Evolutionary conservation across 768 basidiomycete species (phyloP), one percentile per base, ranked within the genome.

Genomic region (Pholiota molesta): DNA sequence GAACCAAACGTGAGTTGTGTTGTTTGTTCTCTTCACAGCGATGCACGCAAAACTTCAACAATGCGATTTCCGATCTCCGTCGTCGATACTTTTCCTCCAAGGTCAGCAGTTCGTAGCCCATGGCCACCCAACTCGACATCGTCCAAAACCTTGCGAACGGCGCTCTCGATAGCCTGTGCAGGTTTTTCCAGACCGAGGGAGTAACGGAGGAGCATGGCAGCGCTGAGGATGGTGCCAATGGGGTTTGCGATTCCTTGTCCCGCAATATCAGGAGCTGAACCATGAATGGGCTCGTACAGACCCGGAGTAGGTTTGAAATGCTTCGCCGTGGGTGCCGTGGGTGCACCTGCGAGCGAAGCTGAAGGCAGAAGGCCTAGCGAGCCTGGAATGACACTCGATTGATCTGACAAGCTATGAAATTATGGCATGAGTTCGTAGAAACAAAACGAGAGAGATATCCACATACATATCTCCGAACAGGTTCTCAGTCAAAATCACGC

Each of bases 281-380:
- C 94, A 71, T 97, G 95, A 66, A 97, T 97, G 54, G 97, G 97
- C 77, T 99, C 97, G 80, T 99, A 99, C 45, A 99, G 79, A 44
- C 97, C 97, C 17, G 85, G 76, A 2, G 91, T 91, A 6, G 91
- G 87, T 72, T 91, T 92, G 74, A 90, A 90, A 63, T 84, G 79
- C 28, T 84, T 77, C 28, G 85, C 78, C 1, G 85, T 89, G 65
- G 79, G 82, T 6, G 80, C 70, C 13, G 86, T 91, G 63, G 81
- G 95, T 23, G 94, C 92, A 49, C 94, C 95, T 2, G 96, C 93
- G 9, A 99, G 86, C 14, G 96, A 98, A 31, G 97, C 97, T 13
- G 97, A 99, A 14, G 97, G 97, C 14, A 99, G 82, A 21, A 99
- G 84, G 55, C 97, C 97, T 10, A 99, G 88, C 29, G 97, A 99